Conservation (phyloP, 257 asterid genomes). For the Phtheirospermum japonicum region DNA sequence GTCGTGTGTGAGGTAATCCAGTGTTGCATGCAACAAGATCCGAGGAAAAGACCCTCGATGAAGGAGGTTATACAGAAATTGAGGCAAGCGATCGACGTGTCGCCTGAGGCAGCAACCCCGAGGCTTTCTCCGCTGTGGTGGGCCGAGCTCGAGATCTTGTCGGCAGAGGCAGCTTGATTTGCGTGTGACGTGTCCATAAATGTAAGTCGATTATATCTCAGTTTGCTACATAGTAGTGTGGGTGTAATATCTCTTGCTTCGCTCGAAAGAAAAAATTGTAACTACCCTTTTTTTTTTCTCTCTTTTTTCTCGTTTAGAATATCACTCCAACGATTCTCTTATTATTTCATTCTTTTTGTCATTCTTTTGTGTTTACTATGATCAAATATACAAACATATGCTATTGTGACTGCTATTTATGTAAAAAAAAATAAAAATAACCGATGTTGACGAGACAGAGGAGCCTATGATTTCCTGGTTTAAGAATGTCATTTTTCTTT, state of each 20-base stretch:
- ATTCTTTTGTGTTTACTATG: slow-evolving; percentile 8
- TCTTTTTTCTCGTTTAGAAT: neutral
- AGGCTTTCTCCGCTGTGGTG: slow-evolving; percentile 97
- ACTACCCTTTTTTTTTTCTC: slow-evolving; percentile 1
- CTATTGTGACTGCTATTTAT: slow-evolving; percentile 1
- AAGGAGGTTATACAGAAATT: slow-evolving; percentile 50
- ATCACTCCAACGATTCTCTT: neutral
- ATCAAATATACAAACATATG: neutral
- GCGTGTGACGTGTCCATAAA: slow-evolving; percentile 9
- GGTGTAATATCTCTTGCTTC: neutral
- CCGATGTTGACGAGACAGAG: neutral
- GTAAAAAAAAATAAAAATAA: neutral
- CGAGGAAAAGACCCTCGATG: slow-evolving; percentile 65
- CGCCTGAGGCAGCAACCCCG: slow-evolving; percentile 84
- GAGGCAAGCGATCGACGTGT: slow-evolving; percentile 48
- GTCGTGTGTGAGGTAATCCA: slow-evolving; percentile 64
- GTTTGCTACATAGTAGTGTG: too few relatives aligned
- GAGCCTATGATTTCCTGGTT: neutral
- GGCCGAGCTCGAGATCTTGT: slow-evolving; percentile 97
- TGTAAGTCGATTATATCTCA: slow-evolving; percentile 20
- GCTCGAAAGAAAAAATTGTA: slow-evolving; percentile 20
- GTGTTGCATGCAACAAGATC: slow-evolving; percentile 56
- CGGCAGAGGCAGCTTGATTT: slow-evolving; percentile 72
- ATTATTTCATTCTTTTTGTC: neutral
- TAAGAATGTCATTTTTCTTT: neutral